Evolutionary conservation across 768 basidiomycete species (phyloP).

Genomic region (Harrya chromipes): DNA sequence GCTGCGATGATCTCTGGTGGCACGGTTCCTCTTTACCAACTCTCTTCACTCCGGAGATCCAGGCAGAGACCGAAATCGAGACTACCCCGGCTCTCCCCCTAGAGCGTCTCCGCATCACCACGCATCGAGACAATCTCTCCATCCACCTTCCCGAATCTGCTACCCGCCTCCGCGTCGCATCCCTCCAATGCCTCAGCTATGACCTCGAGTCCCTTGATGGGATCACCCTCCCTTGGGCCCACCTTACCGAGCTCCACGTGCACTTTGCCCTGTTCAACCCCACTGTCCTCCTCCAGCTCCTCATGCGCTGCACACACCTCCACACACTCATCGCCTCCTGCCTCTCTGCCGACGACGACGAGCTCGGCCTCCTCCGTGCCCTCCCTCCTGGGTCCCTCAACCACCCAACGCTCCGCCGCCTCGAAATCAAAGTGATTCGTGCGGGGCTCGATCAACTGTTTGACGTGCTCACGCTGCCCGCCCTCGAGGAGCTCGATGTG

Average conservation of each 20-base stretch:
- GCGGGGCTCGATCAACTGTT: slow-evolving; percentile 24
- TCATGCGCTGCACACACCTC: slow-evolving; percentile 21
- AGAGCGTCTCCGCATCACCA: slow-evolving; percentile 21
- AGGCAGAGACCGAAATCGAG: background rate
- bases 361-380: slow-evolving; percentile 7
- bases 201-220: slow-evolving; percentile 23
- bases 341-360: slow-evolving; percentile 20
- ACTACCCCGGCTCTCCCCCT: slow-evolving; percentile 4
- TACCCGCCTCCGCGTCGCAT: slow-evolving; percentile 16
- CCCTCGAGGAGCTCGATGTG: slow-evolving; percentile 31
- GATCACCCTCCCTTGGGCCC: slow-evolving; percentile 27
- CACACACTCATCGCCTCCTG: slow-evolving; percentile 22
- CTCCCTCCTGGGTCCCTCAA: slow-evolving; percentile 13
- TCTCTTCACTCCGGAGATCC: slow-evolving; percentile 11
- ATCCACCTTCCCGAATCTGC: slow-evolving; percentile 17
- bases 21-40: slow-evolving; percentile 26
- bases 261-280: slow-evolving; percentile 27
- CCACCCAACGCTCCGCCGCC: slow-evolving; percentile 16
- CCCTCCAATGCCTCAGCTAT: slow-evolving; percentile 18
- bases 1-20: slow-evolving; percentile 31
- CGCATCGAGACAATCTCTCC: slow-evolving; percentile 10
- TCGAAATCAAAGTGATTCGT: slow-evolving; percentile 31
- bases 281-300: slow-evolving; percentile 20
- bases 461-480: slow-evolving; percentile 19
- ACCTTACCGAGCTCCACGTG: slow-evolving; percentile 24